Evolutionary conservation across 805 yeast genomes (phyloP).

Genomic region (Ogataea trehaloabstinens): DNA sequence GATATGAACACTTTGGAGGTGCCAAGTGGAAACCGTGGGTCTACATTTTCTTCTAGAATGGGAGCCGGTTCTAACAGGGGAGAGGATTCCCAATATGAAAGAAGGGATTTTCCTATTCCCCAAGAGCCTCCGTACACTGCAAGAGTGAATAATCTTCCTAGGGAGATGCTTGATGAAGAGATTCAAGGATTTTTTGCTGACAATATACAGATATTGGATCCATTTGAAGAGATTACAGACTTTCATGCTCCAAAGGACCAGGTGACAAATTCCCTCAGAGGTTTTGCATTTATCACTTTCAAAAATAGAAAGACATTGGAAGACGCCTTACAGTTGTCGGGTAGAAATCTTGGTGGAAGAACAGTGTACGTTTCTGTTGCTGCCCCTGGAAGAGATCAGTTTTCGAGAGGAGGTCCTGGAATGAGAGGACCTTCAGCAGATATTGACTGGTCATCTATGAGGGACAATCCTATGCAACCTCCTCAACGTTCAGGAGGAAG

Average conservation of each 20-base stretch:
- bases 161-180: conserved; percentile 67
- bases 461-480: conserved; percentile 29
- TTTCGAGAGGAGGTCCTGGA: conserved; percentile 20
- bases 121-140: conserved; percentile 91
- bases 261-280: conserved; percentile 60
- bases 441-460: conserved; percentile 57
- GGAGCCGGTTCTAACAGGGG: conserved; percentile 19
- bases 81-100: conserved; percentile 38
- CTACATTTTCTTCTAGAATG: conserved; percentile 14
- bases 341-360: conserved; percentile 46
- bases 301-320: conserved; percentile 44
- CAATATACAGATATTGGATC: conserved; percentile 46
- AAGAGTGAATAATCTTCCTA: conserved; percentile 82
- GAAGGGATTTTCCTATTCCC: conserved; percentile 81
- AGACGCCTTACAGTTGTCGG: conserved; percentile 48
- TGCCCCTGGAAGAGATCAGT: conserved; percentile 50
- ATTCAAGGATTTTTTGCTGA: conserved; percentile 61
- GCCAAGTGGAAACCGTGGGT: conserved; percentile 10
- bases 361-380: conserved; percentile 56
- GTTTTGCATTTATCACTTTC: conserved; percentile 56
- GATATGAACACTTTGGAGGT: conserved; percentile 43
- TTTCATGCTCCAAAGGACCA: conserved; percentile 73
- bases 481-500: conserved; percentile 22
- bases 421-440: conserved; percentile 32
- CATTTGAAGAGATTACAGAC: conserved; percentile 51